Conservation (phyloP, 805 yeast species). For the Metschnikowia koreensis region DNA sequence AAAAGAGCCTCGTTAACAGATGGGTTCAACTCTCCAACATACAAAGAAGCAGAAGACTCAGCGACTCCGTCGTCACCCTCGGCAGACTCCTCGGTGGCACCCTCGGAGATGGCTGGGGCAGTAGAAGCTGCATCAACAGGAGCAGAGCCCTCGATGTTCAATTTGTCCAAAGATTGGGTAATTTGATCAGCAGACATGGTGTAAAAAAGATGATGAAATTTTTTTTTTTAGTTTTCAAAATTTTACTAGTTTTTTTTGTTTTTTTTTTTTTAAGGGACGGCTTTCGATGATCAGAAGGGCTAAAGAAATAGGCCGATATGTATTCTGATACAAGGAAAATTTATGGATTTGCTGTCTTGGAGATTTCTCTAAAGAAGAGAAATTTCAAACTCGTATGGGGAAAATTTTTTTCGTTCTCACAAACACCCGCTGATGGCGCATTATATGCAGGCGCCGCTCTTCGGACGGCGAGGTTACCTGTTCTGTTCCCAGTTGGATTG, state of each 20-base stretch:
- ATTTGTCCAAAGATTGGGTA: conserved; percentile 48
- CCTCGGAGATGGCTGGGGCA: conserved; percentile 25
- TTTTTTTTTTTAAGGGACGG: conserved; percentile 14
- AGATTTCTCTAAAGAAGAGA: conserved; percentile 20
- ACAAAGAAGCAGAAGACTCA: conserved; percentile 77
- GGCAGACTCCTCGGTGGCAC: conserved; percentile 29
- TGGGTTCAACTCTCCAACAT: conserved; percentile 96
- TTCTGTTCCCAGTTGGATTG: background rate
- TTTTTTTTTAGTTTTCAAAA: conserved; percentile 11
- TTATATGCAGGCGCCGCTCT: conserved; percentile 3
- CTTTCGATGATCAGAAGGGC: conserved; percentile 11
- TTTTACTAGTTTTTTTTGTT: conserved; percentile 11
- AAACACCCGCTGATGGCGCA: conserved; percentile 6
- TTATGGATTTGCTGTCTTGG: conserved; percentile 15
- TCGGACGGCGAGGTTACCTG: background rate
- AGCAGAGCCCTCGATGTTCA: conserved; percentile 41
- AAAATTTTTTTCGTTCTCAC: conserved; percentile 16
- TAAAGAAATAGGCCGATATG: conserved; percentile 6
- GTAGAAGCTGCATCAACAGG: conserved; percentile 28
- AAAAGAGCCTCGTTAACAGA: conserved; percentile 90
- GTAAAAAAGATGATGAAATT: conserved; percentile 3
- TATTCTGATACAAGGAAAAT: conserved; percentile 8
- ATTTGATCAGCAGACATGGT: conserved; percentile 41
- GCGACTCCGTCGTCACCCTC: conserved; percentile 38
- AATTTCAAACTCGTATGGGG: conserved; percentile 3